phyloP scores from a whole-genome alignment of 2,329 filamentous ascomycete genomes.

The Fusarium concolor region DNA sequence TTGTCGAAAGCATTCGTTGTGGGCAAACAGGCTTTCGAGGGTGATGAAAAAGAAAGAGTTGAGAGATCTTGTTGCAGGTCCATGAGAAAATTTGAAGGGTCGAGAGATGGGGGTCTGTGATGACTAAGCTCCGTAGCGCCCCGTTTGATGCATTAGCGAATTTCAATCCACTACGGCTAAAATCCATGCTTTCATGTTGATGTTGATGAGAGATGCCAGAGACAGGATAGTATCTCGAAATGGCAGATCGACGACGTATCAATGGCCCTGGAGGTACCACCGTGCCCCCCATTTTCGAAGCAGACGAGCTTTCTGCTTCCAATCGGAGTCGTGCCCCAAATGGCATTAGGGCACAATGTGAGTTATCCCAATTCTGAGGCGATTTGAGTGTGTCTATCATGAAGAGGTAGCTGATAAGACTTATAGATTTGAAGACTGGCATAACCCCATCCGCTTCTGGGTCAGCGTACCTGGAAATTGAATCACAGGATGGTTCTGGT shows the following conservation, averaged over 20 bases:
- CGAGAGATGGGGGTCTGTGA: conserved; percentile 18
- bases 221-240: conserved; percentile 49
- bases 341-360: conserved; percentile 88
- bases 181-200: conserved; percentile 33
- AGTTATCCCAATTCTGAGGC: conserved; percentile 47
- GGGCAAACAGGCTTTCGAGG: conserved; percentile 12
- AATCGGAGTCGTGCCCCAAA: conserved; percentile 71
- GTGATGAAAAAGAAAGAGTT: conserved; percentile 30
- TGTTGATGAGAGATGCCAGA: neutral
- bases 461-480: conserved; percentile 85
- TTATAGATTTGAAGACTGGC: conserved; percentile 85
- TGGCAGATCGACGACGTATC: conserved; percentile 88
- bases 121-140: conserved; percentile 37
- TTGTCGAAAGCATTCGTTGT: neutral
- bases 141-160: conserved; percentile 32
- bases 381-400: neutral
- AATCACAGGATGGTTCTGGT: conserved; percentile 59
- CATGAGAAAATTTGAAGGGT: conserved; percentile 41
- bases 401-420: conserved; percentile 34
- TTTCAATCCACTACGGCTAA: conserved; percentile 22
- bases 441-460: conserved; percentile 94
- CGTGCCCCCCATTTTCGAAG: conserved; percentile 76
- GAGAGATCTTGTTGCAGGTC: neutral
- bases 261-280: conserved; percentile 88
- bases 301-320: conserved; percentile 56